Evolutionary conservation across 306 rosid species (phyloP).

Genomic region (Begonia loranthoides): DNA sequence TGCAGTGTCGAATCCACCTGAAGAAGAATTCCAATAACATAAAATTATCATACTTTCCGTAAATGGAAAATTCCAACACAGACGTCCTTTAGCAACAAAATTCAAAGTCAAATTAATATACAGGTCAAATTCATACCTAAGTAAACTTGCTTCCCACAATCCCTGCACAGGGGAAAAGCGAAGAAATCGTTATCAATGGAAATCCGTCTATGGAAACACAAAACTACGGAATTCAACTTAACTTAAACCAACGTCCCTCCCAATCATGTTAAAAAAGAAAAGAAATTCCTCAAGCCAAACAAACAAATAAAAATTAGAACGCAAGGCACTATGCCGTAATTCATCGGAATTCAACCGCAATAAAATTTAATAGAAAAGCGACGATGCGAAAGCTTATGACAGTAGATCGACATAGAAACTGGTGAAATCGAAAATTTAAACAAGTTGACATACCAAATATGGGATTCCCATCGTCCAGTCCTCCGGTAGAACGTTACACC

Average conservation of each 20-base stretch:
- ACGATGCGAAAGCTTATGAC: neutral
- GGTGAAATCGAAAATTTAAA: neutral
- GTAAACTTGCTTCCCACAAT: conserved; percentile 97
- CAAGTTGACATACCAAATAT: conserved; percentile 70
- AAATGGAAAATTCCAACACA: neutral
- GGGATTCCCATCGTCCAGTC: conserved; percentile 99
- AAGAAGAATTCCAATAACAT: conserved; percentile 18
- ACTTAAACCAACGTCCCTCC: no score
- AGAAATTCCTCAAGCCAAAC: neutral
- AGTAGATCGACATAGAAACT: neutral
- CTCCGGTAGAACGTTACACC: conserved; percentile 97
- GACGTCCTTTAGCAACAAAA: conserved; percentile 7
- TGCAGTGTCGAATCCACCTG: conserved; percentile 99
- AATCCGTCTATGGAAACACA: no score
- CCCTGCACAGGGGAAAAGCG: conserved; percentile 39
- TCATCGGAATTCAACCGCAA: neutral
- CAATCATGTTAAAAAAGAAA: neutral
- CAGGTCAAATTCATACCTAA: conserved; percentile 50
- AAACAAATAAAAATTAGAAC: conserved; percentile 1
- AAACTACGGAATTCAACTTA: no score
- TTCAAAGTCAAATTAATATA: conserved; percentile 10
- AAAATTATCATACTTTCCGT: conserved; percentile 15
- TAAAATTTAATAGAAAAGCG: neutral
- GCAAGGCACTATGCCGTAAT: neutral
- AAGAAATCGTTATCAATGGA: neutral